Base-by-base conservation (phyloP, 2,329 filamentous ascomycete genomes). In the Celoporthe dispersa region DNA sequence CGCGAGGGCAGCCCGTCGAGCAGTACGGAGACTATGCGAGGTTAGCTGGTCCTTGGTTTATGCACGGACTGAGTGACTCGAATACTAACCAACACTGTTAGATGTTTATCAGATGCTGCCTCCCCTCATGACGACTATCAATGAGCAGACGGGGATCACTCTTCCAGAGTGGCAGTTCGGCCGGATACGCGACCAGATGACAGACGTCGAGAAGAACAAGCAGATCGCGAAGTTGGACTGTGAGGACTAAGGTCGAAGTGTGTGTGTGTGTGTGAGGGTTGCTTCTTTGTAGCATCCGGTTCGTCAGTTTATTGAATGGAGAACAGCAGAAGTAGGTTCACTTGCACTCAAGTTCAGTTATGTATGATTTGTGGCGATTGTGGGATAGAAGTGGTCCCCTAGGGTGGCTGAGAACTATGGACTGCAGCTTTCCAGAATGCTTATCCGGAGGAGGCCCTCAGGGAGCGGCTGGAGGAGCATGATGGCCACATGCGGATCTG, bases 61-160 rank as follows among this genome's bases (percentile, higher is more conserved):
- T 1, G 9, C 35, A 7, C 7, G 1, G 4, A n/a, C 41, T 33
- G 63, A 51, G 41, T 2, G 19, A 51, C 12, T 9, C 37, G 3
- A 9, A 22, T 25, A 19, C 67, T 71, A 37, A 71, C 57, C 8
- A 19, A 19, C n/a, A 1, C 11, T 9, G n/a, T 19, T n/a, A 71
- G 69, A 95, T 75, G 86, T 97, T 51, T 94, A 96, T 82, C 93
- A 96, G 84, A 92, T 90, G 78, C 83, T 97, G 72, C 94, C 94
- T 48, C 94, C 94, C 6, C 84, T 97, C 28, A 90, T 97, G 82
- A 90, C 87, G 12, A 97, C 94, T 0, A 95, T 97, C 76, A 91
- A 96, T 75, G 93, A 97, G 71, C 94, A 97, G 84, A 97, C 93
- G 0, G 93, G 93, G 0, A 94, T 97, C 76, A 86, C 87, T 0